phyloP scores from a whole-genome alignment of 371 early-diverging fungal genomes.

The Nosema granulosis region DNA sequence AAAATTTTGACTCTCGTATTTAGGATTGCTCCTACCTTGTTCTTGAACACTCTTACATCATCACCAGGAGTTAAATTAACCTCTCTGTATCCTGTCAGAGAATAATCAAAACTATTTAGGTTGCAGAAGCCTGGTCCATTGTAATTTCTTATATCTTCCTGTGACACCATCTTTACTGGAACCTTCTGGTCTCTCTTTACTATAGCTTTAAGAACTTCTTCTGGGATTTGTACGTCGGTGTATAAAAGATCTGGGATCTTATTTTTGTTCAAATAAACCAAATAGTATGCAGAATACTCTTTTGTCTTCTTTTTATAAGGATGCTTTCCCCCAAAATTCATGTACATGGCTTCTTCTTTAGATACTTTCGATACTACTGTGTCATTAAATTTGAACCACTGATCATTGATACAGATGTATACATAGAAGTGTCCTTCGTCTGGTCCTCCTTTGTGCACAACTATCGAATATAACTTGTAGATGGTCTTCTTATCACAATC shows the following conservation, averaged over 20 bases:
- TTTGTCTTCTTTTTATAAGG: constrained; percentile 53
- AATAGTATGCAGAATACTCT: constrained; percentile 61
- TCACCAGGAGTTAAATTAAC: constrained; percentile 23
- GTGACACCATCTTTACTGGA: constrained; percentile 16
- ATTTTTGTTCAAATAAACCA: constrained; percentile 60
- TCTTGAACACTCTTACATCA: constrained; percentile 20
- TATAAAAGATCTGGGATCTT: not conserved
- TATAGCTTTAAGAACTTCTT: constrained; percentile 2
- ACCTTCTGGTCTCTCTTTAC: constrained; percentile 7
- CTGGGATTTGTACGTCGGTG: constrained; percentile 16
- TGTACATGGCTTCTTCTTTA: constrained; percentile 78
- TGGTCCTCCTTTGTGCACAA: constrained; percentile 90
- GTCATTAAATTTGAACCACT: constrained; percentile 84
- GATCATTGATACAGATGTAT: constrained; percentile 73
- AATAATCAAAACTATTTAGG: constrained; percentile 20
- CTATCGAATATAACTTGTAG: constrained; percentile 70
- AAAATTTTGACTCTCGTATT: constrained; percentile 10
- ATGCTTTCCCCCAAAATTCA: constrained; percentile 71
- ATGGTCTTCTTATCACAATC: not conserved
- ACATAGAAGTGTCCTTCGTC: constrained; percentile 94
- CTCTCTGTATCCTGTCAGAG: constrained; percentile 21
- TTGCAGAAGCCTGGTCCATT: constrained; percentile 34
- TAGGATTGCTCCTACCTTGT: constrained; percentile 19
- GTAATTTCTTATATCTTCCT: constrained; percentile 34
- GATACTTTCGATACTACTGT: constrained; percentile 81